Evolutionary conservation across 2,329 filamentous ascomycete species (phyloP).

Genomic region (Dryadomyces quercus-mongolicae): DNA sequence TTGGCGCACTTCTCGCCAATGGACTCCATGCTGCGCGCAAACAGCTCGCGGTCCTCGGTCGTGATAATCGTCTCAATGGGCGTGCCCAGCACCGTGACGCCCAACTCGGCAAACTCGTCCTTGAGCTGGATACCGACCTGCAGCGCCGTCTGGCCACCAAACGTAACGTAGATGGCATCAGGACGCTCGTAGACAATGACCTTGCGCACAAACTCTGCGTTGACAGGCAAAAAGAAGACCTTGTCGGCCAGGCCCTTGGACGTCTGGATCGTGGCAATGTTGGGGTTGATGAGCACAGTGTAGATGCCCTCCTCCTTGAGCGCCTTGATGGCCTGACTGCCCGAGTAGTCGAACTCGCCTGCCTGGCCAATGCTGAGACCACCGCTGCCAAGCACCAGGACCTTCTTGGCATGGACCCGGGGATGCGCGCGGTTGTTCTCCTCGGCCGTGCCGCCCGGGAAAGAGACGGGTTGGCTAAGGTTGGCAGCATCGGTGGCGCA

Average conservation of each 20-base stretch:
- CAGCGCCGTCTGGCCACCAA: constrained; percentile 95
- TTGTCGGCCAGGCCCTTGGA: constrained; percentile 97
- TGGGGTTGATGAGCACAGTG: constrained; percentile 96
- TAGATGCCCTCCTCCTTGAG: constrained; percentile 97
- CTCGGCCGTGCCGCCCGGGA: constrained; percentile 72
- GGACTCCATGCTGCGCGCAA: constrained; percentile 95
- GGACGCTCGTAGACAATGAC: constrained; percentile 91
- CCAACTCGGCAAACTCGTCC: constrained; percentile 86
- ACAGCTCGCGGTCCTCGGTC: constrained; percentile 94
- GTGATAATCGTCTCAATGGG: constrained; percentile 98
- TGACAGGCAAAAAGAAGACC: constrained; percentile 97
- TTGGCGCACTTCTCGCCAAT: constrained; percentile 97
- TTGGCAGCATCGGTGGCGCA: constrained; percentile 54
- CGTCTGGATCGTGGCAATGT: constrained; percentile 97
- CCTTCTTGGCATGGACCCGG: constrained; percentile 80
- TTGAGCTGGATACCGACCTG: constrained; percentile 94
- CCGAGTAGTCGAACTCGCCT: constrained; percentile 97
- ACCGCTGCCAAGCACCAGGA: constrained; percentile 84
- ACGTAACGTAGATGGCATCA: constrained; percentile 95
- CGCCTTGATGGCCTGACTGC: constrained; percentile 96
- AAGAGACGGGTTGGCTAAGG: constrained; percentile 63
- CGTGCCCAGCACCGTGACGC: constrained; percentile 89
- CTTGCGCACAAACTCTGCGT: constrained; percentile 92
- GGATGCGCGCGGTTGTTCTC: constrained; percentile 71
- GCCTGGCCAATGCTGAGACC: constrained; percentile 96